Base-by-base conservation (phyloP, 768 basidiomycete genomes). In the Chalciporus sphaerocephalus region DNA sequence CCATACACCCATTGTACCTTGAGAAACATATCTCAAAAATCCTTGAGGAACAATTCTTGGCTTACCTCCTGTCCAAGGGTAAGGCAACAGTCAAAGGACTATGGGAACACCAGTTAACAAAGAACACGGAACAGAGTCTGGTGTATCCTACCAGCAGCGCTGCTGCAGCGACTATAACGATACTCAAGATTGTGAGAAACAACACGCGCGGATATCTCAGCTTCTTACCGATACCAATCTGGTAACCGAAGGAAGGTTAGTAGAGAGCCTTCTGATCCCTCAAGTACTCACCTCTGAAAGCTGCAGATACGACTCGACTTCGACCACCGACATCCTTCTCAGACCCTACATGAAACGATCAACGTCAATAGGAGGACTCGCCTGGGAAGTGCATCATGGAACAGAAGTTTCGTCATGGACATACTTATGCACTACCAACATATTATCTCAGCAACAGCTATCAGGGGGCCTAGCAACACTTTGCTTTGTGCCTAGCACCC, bases 1-100 rank as follows among this genome's bases (percentile, higher is more conserved):
- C 50, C 38, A 28, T 45, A 47, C 21, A 61, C 11, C 56, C 50
- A 58, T 24, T 46, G 37, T 12, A 53, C 47, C 58, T 59, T 42
- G 21, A 13, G 6, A 13, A 44, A 46, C 9, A 34, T 34, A 24
- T 42, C 23, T 16, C 3, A 12, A 15, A 4, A 32, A 22, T 18
- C 23, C 7, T 5, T 13, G 15, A n/a, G 9, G 2, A 20, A 25
- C 2, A 3, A 33, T 1, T 18, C 28, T 12, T 5, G 24, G 45
- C 42, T 9, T 34, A 38, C 55, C 41, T 56, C 55, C 20, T 44
- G 27, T 38, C 41, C 44, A 12, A 48, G 38, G 8, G 54, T 56
- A 8, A 56, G 50, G 28, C 50, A 56, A 22, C 38, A 56, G 28
- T 56, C 55, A 28, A 56, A 56, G 8, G 30, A 20, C 55, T 56